Base-by-base conservation (phyloP, 129 eudicot species). In the Rutidosis leptorrhynchoides region DNA sequence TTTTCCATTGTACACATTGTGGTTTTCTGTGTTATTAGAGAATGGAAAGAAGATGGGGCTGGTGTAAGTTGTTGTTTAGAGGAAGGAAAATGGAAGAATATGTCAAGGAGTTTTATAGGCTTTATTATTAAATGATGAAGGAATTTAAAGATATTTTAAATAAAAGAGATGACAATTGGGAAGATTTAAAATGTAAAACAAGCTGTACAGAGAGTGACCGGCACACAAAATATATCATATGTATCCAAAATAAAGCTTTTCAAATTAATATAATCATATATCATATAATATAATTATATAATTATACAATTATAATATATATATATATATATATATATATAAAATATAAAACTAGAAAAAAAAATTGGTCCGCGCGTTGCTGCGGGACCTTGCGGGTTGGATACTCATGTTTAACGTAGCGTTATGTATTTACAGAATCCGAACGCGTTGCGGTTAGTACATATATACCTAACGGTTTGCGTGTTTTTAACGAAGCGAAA, bases 1-100 rank as follows among this genome's bases (percentile, higher is more conserved):
- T 68, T 53, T 64, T 84, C 90, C 88, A 86, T 86, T 25, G 86
- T 35, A 78, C 81, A 81, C 82, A 73, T 77, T 61, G 58, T 58
- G 58, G 30, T 7, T 35, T 19, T 74, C 27, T 68, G 58, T 55
- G 26, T 62, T 26, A 24, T 60, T 29, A 32, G 67, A 64, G 75
- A 72, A 68, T 70, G 78, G 54, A 64, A 67, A 65, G 71, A 58
- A 45, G 70, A 54, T 60, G 79, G 72, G 63, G 74, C 60, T 58
- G 69, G 23, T 62, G 68, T 24, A 51, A 58, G 68, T 75, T 70
- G 64, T 75, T 72, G 48, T 63, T 68, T 65, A 27, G 83, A 71
- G 83, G 67, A 65, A 67, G 79, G 32, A 78, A 69, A 70, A 80
- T 72, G 40, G 74, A 48, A 68, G 68, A 51, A 72, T 72, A 49